Percentiles rank a stretch among this genome's conserved stretches.
Evolutionary conservation across 306 rosid genomes (phyloP).

Genomic region (Vigna angularis): DNA sequence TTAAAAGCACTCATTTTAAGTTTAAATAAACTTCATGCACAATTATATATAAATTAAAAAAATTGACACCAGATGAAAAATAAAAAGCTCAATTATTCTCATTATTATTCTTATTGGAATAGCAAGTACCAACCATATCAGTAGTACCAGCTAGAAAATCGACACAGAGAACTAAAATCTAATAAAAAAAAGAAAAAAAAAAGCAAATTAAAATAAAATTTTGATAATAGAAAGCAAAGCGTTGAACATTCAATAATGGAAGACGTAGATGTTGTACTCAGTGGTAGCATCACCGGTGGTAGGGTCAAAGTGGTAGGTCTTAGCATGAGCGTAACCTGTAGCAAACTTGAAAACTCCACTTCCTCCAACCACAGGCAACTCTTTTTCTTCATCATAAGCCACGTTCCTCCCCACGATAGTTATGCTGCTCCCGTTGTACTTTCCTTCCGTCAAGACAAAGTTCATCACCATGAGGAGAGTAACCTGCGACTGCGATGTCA

Average conservation of each 20-base stretch:
- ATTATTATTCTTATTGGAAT: no score
- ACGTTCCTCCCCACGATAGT: slow-evolving; percentile 61
- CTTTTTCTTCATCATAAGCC: slow-evolving; percentile 40
- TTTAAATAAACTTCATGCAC: no score
- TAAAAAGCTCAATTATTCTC: no score
- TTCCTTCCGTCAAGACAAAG: slow-evolving; percentile 60
- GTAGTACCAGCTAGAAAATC: neutral
- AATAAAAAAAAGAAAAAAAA: no score
- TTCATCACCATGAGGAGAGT: slow-evolving; percentile 60
- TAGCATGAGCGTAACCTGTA: slow-evolving; percentile 57
- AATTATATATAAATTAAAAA: no score
- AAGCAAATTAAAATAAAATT: no score
- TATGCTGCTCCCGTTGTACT: slow-evolving; percentile 68
- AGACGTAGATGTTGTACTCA: slow-evolving; percentile 58
- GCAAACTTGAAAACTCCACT: slow-evolving; percentile 76
- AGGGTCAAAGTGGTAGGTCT: slow-evolving; percentile 13
- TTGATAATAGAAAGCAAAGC: neutral
- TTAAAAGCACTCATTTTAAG: no score
- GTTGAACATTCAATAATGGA: neutral
- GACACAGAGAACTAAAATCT: no score
- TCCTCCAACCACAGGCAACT: slow-evolving; percentile 78
- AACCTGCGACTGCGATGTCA: slow-evolving; percentile 48
- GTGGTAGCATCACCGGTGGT: slow-evolving; percentile 51
- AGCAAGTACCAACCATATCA: no score
- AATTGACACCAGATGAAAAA: no score